A percentile compares a stretch with the other conserved stretches of the same genome.
phyloP scores from a whole-genome alignment of 1,284 basidiomycete genomes.

The Rhizopogon parksii region DNA sequence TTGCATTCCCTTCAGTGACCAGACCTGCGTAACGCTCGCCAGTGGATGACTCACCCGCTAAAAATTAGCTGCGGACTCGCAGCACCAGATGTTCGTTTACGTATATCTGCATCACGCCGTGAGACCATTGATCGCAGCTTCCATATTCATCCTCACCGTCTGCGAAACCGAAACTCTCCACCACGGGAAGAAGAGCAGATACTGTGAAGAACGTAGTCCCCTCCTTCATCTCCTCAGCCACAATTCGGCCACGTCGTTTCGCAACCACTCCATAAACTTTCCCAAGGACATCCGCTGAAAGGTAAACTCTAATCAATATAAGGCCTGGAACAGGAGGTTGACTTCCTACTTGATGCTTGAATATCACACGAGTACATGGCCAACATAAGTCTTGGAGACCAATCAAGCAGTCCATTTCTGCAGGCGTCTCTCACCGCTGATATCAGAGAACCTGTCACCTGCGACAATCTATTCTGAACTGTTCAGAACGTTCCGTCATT shows the following conservation, averaged over 20 bases:
- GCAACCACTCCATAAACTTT: conserved; percentile 97
- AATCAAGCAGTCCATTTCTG: conserved; percentile 85
- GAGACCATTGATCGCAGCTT: conserved; percentile 9
- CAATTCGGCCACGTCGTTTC: conserved; percentile 83
- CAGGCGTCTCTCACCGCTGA: conserved; percentile 87
- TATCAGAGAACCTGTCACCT: conserved; percentile 85
- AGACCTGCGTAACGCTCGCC: conserved; percentile 2
- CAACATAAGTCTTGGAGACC: conserved; percentile 95
- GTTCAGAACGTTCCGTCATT: conserved; percentile 12
- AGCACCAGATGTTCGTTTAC: conserved; percentile 93
- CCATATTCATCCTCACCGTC: conserved; percentile 54
- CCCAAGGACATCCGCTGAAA: conserved; percentile 87
- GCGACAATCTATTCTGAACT: conserved; percentile 66
- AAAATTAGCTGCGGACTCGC: conserved; percentile 97
- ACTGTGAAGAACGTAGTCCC: conserved; percentile 95
- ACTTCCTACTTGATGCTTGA: conserved; percentile 83
- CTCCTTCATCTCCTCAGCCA: conserved; percentile 98
- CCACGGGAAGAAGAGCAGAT: conserved; percentile 86
- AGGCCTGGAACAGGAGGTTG: not conserved
- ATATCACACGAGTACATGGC: conserved; percentile 99
- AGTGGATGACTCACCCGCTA: conserved; percentile 58
- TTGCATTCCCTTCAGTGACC: conserved; percentile 26
- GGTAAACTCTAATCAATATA: conserved; percentile 8
- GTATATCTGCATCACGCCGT: conserved; percentile 62
- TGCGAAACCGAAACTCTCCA: conserved; percentile 96